These are phyloP conservation scores for Clohesyomyces aquaticus DNA, from an alignment of 495 filamentous ascomycete genomes.

Conservation along the genomic window DNA sequence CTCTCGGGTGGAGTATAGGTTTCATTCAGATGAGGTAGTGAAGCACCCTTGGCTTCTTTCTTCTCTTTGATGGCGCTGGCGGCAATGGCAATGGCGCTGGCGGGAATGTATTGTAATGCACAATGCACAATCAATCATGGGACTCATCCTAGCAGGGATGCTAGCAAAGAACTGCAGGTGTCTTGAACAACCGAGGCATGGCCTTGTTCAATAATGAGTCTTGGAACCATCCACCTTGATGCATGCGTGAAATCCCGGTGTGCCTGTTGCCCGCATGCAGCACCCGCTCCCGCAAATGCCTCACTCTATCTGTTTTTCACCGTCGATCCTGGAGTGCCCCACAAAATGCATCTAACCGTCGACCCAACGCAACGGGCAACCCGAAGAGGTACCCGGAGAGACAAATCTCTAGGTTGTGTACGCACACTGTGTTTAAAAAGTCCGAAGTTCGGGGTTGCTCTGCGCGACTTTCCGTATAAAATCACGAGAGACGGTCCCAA, in stretches of 20 bases:
- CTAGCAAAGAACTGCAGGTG: too few relatives aligned
- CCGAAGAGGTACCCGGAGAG: not conserved
- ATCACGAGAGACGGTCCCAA: not conserved
- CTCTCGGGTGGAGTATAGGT: too few relatives aligned
- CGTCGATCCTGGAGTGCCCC: not conserved
- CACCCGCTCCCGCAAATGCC: not conserved
- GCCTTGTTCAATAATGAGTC: not conserved
- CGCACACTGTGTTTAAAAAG: not conserved
- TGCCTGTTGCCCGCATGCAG: not conserved
- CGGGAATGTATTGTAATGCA: too few relatives aligned
- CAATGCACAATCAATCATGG: too few relatives aligned
- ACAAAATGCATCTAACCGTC: not conserved
- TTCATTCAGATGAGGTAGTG: too few relatives aligned
- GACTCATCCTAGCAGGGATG: too few relatives aligned
- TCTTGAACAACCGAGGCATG: too few relatives aligned
- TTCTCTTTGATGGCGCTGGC: not conserved
- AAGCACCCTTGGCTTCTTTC: too few relatives aligned
- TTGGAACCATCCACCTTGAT: not conserved
- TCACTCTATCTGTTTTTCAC: not conserved
- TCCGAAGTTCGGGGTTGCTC: not conserved
- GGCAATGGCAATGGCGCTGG: too few relatives aligned
- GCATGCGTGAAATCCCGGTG: not conserved
- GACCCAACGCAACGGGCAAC: conserved; percentile 3
- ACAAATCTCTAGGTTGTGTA: not conserved
- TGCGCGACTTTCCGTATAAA: not conserved